Percentiles rank a stretch among this genome's conserved stretches.
These are phyloP conservation scores for Ascosphaera apis DNA, from an alignment of 2,329 filamentous ascomycete genomes.

Conservation along the genomic window DNA sequence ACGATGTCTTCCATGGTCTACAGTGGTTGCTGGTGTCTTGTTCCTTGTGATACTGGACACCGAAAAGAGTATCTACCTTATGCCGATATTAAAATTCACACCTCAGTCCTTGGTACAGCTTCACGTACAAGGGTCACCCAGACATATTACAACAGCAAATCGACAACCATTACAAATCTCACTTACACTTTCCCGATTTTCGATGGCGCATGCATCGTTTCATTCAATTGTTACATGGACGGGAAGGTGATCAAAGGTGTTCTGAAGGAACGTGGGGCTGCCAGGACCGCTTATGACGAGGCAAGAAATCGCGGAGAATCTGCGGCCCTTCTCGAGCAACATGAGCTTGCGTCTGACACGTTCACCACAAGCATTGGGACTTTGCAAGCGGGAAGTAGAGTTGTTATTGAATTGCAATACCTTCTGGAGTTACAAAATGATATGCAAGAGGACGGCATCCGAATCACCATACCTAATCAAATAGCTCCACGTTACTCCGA, in stretches of 20 bases:
- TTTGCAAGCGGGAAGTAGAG: constrained; percentile 32
- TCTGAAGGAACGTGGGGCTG: constrained; percentile 42
- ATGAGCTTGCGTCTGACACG: constrained; percentile 36
- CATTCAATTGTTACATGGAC: constrained; percentile 41
- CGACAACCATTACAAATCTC: constrained; percentile 27
- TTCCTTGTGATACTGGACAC: too few relatives aligned
- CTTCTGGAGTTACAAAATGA: constrained; percentile 52
- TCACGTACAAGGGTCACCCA: constrained; percentile 31
- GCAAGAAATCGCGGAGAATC: constrained; percentile 36
- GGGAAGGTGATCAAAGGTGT: constrained; percentile 32
- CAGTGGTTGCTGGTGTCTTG: too few relatives aligned
- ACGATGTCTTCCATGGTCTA: too few relatives aligned
- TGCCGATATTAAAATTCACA: too few relatives aligned
- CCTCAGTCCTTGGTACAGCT: constrained; percentile 28
- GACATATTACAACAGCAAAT: constrained; percentile 36
- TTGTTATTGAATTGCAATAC: constrained; percentile 41
- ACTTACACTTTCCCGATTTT: constrained; percentile 49
- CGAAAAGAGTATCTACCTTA: too few relatives aligned
- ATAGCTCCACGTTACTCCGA: constrained; percentile 45
- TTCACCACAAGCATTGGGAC: constrained; percentile 48
- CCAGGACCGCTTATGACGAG: constrained; percentile 33
- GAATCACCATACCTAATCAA: constrained; percentile 43
- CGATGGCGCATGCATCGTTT: constrained; percentile 46
- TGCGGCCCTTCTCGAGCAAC: constrained; percentile 42
- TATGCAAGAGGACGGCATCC: constrained; percentile 40